Percentiles rank a stretch among this genome's conserved stretches.
Conservation (phyloP, 805 yeast genomes). For the Cyberlindnera japonica region DNA sequence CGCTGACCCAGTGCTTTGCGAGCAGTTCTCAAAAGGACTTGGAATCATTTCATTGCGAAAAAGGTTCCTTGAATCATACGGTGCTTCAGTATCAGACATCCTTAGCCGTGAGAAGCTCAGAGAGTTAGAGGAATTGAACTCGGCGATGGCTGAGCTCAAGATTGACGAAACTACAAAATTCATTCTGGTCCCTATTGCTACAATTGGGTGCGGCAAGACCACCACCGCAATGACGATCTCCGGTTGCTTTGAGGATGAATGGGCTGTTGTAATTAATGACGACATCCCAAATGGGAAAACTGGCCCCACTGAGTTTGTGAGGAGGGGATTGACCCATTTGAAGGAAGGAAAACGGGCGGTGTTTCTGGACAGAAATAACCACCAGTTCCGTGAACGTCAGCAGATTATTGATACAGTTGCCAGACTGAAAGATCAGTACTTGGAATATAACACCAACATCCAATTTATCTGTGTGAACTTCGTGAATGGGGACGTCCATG, state of each 20-base stretch:
- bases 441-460: constrained; percentile 42
- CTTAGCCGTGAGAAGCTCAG: constrained; percentile 40
- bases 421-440: constrained; percentile 39
- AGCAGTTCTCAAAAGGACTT: constrained; percentile 48
- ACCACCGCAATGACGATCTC: constrained; percentile 64
- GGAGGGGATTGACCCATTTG: constrained; percentile 40
- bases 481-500: constrained; percentile 38
- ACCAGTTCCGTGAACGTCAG: constrained; percentile 61
- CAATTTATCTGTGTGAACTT: constrained; percentile 70
- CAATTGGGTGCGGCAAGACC: constrained; percentile 94
- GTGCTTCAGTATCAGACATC: constrained; percentile 58
- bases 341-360: constrained; percentile 43
- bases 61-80: constrained; percentile 49
- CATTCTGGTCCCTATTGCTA: constrained; percentile 77
- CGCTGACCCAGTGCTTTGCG: constrained; percentile 42
- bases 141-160: constrained; percentile 32
- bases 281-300: constrained; percentile 47
- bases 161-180: constrained; percentile 44
- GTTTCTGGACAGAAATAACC: constrained; percentile 82
- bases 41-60: constrained; percentile 77
- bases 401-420: constrained; percentile 56
- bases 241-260: constrained; percentile 47
- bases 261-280: constrained; percentile 85
- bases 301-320: constrained; percentile 47
- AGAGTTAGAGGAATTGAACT: constrained; percentile 37